Conservation (phyloP, 495 filamentous ascomycete genomes). For the Cercophora newfieldiana region DNA sequence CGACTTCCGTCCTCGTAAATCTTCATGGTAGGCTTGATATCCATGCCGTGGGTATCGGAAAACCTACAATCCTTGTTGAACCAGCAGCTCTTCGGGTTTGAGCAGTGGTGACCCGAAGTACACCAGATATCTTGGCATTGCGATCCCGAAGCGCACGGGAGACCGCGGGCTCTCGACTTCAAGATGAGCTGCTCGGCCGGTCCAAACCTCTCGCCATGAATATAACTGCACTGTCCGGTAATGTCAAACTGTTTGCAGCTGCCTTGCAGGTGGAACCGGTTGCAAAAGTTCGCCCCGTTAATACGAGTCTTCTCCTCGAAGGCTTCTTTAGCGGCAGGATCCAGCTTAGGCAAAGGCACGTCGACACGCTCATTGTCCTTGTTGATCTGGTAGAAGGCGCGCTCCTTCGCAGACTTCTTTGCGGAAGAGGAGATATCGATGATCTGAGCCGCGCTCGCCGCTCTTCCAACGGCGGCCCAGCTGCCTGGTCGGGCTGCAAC, state of each 20-base stretch:
- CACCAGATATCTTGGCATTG: constrained; percentile 33
- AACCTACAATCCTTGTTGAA: constrained; percentile 33
- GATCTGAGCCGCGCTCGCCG: neutral
- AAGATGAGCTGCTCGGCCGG: constrained; percentile 27
- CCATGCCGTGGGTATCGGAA: constrained; percentile 31
- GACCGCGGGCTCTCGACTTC: constrained; percentile 29
- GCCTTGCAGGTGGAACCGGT: constrained; percentile 35
- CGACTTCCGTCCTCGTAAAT: constrained; percentile 30
- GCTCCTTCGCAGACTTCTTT: constrained; percentile 15
- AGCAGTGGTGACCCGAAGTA: constrained; percentile 40
- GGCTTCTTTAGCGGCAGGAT: constrained; percentile 20
- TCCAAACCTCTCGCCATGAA: constrained; percentile 33
- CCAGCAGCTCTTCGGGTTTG: constrained; percentile 22
- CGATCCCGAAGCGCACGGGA: constrained; percentile 23
- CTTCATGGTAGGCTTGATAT: constrained; percentile 29
- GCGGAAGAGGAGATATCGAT: constrained; percentile 29
- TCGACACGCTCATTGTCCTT: constrained; percentile 36
- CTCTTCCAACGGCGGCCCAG: constrained; percentile 26
- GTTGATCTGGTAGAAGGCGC: constrained; percentile 34
- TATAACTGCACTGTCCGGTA: constrained; percentile 31
- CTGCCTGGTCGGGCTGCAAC: constrained; percentile 6
- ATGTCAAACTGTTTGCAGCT: constrained; percentile 23
- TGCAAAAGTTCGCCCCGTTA: constrained; percentile 37
- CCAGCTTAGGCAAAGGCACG: constrained; percentile 28
- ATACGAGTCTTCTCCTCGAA: constrained; percentile 27